phyloP scores from a whole-genome alignment of 768 basidiomycete genomes.

The Filobasidium wieringae region DNA sequence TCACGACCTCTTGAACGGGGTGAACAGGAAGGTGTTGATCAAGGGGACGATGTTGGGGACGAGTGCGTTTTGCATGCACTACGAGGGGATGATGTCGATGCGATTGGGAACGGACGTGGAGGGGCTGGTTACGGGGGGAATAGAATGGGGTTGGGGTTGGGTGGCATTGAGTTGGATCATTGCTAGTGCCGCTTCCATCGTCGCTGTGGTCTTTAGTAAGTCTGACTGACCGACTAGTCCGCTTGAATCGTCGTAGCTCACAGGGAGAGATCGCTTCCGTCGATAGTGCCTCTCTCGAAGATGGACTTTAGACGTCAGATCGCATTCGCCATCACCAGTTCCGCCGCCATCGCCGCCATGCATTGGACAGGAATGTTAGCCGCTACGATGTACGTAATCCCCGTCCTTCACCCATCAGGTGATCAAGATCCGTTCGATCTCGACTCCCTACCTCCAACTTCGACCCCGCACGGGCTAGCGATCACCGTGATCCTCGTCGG shows the following conservation, averaged over 20 bases:
- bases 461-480: neutral
- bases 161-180: neutral
- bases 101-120: neutral
- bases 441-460: neutral
- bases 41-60: conserved; percentile 6
- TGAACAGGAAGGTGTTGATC: conserved; percentile 1
- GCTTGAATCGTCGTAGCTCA: neutral
- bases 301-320: conserved; percentile 7
- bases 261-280: neutral
- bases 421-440: too few relatives aligned
- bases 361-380: conserved; percentile 7
- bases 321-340: neutral
- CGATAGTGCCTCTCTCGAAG: conserved; percentile 6
- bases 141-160: conserved; percentile 6
- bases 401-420: too few relatives aligned
- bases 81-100: conserved; percentile 7
- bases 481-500: conserved; percentile 6
- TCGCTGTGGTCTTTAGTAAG: conserved; percentile 11
- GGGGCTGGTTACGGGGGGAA: neutral
- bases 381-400: neutral
- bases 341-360: conserved; percentile 1
- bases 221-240: neutral
- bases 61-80: conserved; percentile 6
- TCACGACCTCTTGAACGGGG: neutral
- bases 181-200: conserved; percentile 4